These are phyloP conservation scores for Cercospora sp. DNA, from an alignment of 2,329 filamentous ascomycete species.

Conservation along the genomic window DNA sequence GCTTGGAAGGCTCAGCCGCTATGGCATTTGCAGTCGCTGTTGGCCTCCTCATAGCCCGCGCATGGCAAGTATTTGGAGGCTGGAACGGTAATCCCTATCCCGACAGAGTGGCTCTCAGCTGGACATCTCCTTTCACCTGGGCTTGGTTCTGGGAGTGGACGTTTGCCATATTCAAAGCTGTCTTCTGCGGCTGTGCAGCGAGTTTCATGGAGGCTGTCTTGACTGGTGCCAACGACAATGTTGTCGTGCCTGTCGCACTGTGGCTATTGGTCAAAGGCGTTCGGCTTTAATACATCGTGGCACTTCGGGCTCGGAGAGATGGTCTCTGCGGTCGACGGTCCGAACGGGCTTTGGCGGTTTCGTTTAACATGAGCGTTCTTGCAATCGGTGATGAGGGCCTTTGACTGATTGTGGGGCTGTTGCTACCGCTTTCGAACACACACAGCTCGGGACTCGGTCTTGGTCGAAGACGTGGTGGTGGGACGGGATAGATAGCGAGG, in stretches of 20 bases:
- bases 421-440: neutral
- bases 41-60: slow-evolving; percentile 69
- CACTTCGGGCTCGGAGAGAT: neutral
- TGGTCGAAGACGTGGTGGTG: slow-evolving; percentile 2
- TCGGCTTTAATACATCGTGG: slow-evolving; percentile 48
- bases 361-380: neutral
- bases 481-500: slow-evolving; percentile 6
- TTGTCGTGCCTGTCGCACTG: slow-evolving; percentile 87
- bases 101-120: slow-evolving; percentile 11
- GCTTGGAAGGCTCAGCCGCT: slow-evolving; percentile 79
- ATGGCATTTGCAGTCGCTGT: slow-evolving; percentile 77
- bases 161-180: slow-evolving; percentile 58
- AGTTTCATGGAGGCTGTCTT: slow-evolving; percentile 93
- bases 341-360: neutral
- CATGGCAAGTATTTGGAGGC: slow-evolving; percentile 74
- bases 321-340: neutral
- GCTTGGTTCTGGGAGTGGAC: slow-evolving; percentile 30
- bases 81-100: slow-evolving; percentile 54
- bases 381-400: neutral
- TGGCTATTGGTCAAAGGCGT: slow-evolving; percentile 89
- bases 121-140: slow-evolving; percentile 10
- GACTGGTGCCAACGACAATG: slow-evolving; percentile 97
- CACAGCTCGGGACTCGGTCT: neutral
- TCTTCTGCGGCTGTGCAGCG: slow-evolving; percentile 72
- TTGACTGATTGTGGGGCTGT: neutral